These are phyloP conservation scores for Orbilia brochopaga DNA, from an alignment of 2,329 filamentous ascomycete genomes.

Conservation along the genomic window DNA sequence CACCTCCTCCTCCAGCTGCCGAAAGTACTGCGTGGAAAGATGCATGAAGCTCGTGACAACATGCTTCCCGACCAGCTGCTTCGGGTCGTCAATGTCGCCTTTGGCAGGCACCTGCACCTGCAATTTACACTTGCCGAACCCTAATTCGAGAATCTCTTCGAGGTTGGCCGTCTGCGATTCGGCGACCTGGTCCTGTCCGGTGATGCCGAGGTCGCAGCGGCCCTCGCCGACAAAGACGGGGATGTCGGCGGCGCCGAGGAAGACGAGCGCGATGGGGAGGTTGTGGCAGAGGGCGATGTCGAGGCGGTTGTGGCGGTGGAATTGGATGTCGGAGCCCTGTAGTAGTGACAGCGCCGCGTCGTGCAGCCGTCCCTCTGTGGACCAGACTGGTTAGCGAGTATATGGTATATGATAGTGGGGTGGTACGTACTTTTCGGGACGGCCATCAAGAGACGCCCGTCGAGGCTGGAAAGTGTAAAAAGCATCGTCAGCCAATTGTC, in stretches of 20 bases:
- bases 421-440: slow-evolving; percentile 89
- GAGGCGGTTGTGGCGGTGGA: slow-evolving; percentile 89
- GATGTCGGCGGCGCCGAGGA: slow-evolving; percentile 95
- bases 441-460: slow-evolving; percentile 87
- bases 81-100: slow-evolving; percentile 71
- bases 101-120: slow-evolving; percentile 97
- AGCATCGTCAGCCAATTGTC: slow-evolving; percentile 13
- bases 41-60: slow-evolving; percentile 95
- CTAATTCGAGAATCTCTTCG: slow-evolving; percentile 86
- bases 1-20: slow-evolving; percentile 64
- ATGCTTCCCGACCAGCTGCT: slow-evolving; percentile 86
- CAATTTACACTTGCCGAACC: slow-evolving; percentile 87
- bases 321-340: slow-evolving; percentile 92
- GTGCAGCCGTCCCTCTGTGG: slow-evolving; percentile 86
- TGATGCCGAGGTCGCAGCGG: slow-evolving; percentile 91
- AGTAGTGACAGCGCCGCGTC: slow-evolving; percentile 87
- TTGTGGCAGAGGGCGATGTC: slow-evolving; percentile 99
- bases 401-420: slow-evolving; percentile 51
- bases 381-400: slow-evolving; percentile 44
- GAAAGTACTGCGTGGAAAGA: slow-evolving; percentile 82
- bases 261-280: slow-evolving; percentile 90
- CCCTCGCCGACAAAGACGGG: slow-evolving; percentile 97
- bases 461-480: slow-evolving; percentile 63
- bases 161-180: slow-evolving; percentile 67
- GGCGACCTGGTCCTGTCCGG: slow-evolving; percentile 83